Conservation (phyloP, 441 rosid species). For the Francoa sonchifolia region DNA sequence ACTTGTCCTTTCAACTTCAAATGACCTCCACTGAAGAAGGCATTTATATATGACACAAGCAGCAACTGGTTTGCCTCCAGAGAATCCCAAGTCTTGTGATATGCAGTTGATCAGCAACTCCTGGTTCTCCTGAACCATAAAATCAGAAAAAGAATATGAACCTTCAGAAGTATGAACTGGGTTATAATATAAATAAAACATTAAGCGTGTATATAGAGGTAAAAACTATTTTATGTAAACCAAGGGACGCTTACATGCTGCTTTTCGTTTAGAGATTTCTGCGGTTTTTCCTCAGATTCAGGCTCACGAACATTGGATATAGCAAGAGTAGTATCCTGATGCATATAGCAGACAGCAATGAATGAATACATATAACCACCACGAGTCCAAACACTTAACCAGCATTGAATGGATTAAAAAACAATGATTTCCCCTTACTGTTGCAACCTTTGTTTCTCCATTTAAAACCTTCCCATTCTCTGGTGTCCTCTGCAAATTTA, state of each 20-base stretch:
- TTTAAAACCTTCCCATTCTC: conserved; percentile 64
- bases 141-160: conserved; percentile 8
- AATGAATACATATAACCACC: conserved; percentile 13
- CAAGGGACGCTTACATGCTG: conserved; percentile 59
- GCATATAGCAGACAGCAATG: conserved; percentile 12
- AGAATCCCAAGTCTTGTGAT: conserved; percentile 84
- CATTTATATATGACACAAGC: conserved; percentile 94
- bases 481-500: conserved; percentile 63
- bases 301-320: conserved; percentile 51
- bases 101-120: conserved; percentile 87
- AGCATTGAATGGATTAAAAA: conserved; percentile 4
- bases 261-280: conserved; percentile 88
- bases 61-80: conserved; percentile 89
- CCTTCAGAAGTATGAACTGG: conserved; percentile 3
- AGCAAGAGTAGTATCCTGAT: conserved; percentile 50
- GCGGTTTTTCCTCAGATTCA: conserved; percentile 97
- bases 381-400: too few relatives aligned
- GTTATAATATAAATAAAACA: conserved; percentile 11
- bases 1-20: conserved; percentile 96
- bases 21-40: conserved; percentile 99
- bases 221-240: conserved; percentile 4
- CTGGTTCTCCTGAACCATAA: conserved; percentile 78
- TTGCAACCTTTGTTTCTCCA: conserved; percentile 60
- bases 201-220: too few relatives aligned
- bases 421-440: conserved; percentile 31